Percentiles rank a stretch among this genome's conserved stretches.
Conservation (phyloP, 371 early-diverging fungal species). For the Mortierella sp. region DNA sequence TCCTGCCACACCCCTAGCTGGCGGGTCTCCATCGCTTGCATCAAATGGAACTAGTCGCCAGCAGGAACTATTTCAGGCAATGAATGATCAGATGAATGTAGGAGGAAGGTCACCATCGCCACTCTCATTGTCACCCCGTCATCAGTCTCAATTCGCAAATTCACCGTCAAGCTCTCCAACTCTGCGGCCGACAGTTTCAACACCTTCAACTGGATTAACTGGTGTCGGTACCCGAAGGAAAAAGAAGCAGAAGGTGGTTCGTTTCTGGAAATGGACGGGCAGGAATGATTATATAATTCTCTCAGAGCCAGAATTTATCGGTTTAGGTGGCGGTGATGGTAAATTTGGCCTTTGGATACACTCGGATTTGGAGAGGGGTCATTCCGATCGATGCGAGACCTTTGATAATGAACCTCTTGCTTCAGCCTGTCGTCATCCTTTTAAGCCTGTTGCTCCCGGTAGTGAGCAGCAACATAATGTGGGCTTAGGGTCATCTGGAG, state of each 20-base stretch:
- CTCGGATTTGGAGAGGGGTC: slow-evolving; percentile 86
- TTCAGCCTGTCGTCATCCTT: slow-evolving; percentile 36
- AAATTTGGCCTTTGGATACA: slow-evolving; percentile 94
- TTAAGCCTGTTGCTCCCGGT: slow-evolving; percentile 2
- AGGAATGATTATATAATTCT: slow-evolving; percentile 91
- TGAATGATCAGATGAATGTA: slow-evolving; percentile 33
- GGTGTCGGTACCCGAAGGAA: slow-evolving; percentile 12
- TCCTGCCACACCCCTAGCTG: slow-evolving; percentile 15
- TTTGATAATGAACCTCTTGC: slow-evolving; percentile 87
- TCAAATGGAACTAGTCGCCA: slow-evolving; percentile 9
- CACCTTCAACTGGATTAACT: background rate
- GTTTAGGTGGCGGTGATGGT: slow-evolving; percentile 94
- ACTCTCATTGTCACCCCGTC: slow-evolving; percentile 4
- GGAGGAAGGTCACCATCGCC: slow-evolving; percentile 34
- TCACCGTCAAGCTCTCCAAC: slow-evolving; percentile 29
- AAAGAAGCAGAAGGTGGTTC: slow-evolving; percentile 56
- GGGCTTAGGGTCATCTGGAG: background rate
- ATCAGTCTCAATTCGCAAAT: slow-evolving; percentile 8
- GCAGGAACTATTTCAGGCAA: slow-evolving; percentile 35
- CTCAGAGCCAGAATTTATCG: slow-evolving; percentile 86
- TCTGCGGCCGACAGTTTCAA: slow-evolving; percentile 17
- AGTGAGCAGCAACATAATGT: background rate
- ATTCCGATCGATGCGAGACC: slow-evolving; percentile 85
- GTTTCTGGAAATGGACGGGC: slow-evolving; percentile 87
- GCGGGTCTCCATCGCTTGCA: slow-evolving; percentile 26